A percentile compares a stretch with the other conserved stretches of the same genome.
Conservation (phyloP, 192 early-diverging fungal species). For the Podila horticola region DNA sequence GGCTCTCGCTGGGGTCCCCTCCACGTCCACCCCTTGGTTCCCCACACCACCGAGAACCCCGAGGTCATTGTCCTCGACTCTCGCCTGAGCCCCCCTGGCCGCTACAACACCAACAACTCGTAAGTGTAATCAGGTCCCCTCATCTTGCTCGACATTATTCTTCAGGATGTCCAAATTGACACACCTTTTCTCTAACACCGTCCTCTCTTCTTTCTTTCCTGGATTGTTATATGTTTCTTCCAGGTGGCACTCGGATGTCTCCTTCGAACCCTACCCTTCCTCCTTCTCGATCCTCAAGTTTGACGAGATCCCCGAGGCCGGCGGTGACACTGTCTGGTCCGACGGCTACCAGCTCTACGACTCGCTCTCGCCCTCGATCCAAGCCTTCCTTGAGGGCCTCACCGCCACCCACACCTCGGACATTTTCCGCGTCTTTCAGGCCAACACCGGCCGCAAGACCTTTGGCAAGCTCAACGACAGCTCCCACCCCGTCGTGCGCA, state of each 20-base stretch:
- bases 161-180: neutral
- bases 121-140: neutral
- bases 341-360: slow-evolving; percentile 70
- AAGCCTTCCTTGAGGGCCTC: slow-evolving; percentile 65
- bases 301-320: slow-evolving; percentile 55
- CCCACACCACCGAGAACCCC: slow-evolving; percentile 27
- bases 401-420: slow-evolving; percentile 63
- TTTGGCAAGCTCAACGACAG: slow-evolving; percentile 48
- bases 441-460: slow-evolving; percentile 45
- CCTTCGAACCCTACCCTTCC: slow-evolving; percentile 66
- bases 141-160: neutral
- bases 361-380: slow-evolving; percentile 64
- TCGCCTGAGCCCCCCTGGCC: slow-evolving; percentile 35
- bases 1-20: slow-evolving; percentile 59
- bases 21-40: slow-evolving; percentile 40
- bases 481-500: slow-evolving; percentile 64
- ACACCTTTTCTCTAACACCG: neutral
- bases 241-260: slow-evolving; percentile 65
- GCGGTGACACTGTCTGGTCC: slow-evolving; percentile 71
- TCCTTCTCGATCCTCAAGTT: slow-evolving; percentile 63
- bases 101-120: slow-evolving; percentile 54
- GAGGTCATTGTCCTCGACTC: slow-evolving; percentile 49
- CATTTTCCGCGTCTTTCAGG: slow-evolving; percentile 36
- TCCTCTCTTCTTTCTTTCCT: neutral
- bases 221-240: neutral